A percentile compares a stretch with the other conserved stretches of the same genome.
phyloP scores from a whole-genome alignment of 257 asterid species.

The Mentha longifolia region DNA sequence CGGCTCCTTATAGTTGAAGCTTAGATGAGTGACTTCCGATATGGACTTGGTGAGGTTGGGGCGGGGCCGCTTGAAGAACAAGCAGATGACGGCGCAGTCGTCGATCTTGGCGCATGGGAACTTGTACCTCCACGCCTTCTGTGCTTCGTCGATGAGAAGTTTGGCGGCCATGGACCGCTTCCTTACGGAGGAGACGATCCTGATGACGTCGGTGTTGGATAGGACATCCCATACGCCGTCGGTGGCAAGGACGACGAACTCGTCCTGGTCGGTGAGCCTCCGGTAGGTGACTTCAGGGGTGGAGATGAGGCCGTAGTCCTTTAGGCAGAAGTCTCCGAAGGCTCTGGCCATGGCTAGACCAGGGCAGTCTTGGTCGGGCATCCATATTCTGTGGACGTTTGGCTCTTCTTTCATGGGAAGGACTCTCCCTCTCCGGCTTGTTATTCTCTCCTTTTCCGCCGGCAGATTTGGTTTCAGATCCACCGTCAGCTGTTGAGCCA shows the following conservation, averaged over 20 bases:
- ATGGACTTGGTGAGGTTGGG: conserved; percentile 60
- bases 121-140: conserved; percentile 72
- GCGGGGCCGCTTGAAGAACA: conserved; percentile 72
- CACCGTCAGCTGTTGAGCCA: conserved; percentile 72
- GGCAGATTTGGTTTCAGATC: conserved; percentile 89
- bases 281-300: conserved; percentile 65
- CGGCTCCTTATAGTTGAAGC: conserved; percentile 51
- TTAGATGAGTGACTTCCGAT: conserved; percentile 59
- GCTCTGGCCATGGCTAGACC: conserved; percentile 97
- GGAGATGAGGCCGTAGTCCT: conserved; percentile 83
- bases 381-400: conserved; percentile 76
- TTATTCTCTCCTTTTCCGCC: conserved; percentile 58
- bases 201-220: conserved; percentile 69
- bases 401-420: conserved; percentile 87
- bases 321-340: conserved; percentile 89
- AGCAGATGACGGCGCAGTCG: conserved; percentile 71
- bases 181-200: conserved; percentile 61
- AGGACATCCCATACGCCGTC: conserved; percentile 98
- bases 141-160: conserved; percentile 61
- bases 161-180: conserved; percentile 70
- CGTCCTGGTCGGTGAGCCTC: conserved; percentile 62
- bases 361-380: conserved; percentile 94
- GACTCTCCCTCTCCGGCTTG: conserved; percentile 70
- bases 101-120: conserved; percentile 71
- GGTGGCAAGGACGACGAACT: conserved; percentile 80